Evolutionary conservation across 1,284 basidiomycete species (phyloP).

Genomic region (Pseudozyma sp.): DNA sequence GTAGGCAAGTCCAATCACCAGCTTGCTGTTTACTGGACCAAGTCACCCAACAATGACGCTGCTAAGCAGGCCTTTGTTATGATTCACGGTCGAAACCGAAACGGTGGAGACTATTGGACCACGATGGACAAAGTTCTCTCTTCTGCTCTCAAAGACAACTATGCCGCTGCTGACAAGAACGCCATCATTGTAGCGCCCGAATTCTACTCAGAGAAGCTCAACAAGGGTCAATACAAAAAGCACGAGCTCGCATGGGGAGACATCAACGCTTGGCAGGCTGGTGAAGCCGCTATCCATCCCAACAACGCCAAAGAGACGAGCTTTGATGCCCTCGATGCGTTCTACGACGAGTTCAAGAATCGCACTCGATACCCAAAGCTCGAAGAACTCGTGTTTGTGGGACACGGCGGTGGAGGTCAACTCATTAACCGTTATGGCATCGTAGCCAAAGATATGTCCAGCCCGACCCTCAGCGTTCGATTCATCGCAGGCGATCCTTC

Average conservation of each 20-base stretch:
- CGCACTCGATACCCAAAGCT: constrained; percentile 49
- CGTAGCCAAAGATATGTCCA: constrained; percentile 51
- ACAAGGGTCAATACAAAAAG: constrained; percentile 56
- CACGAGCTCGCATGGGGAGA: constrained; percentile 62
- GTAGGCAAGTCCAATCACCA: constrained; percentile 38
- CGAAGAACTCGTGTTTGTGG: constrained; percentile 63
- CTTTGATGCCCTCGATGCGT: constrained; percentile 63
- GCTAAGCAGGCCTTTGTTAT: constrained; percentile 62
- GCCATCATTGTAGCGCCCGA: constrained; percentile 62
- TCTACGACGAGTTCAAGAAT: constrained; percentile 58
- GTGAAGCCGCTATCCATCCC: constrained; percentile 61
- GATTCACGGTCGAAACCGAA: constrained; percentile 63
- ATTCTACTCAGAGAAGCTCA: constrained; percentile 57
- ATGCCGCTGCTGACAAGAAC: constrained; percentile 35
- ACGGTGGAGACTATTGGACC: constrained; percentile 59
- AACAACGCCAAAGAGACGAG: constrained; percentile 44
- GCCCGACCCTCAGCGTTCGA: constrained; percentile 39
- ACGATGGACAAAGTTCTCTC: constrained; percentile 57
- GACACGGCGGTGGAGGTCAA: constrained; percentile 68
- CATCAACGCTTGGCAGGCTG: constrained; percentile 65
- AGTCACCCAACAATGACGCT: constrained; percentile 22
- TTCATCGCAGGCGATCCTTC: constrained; percentile 65
- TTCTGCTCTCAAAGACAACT: constrained; percentile 39
- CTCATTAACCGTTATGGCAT: constrained; percentile 63
- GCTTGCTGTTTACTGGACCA: constrained; percentile 57